These are phyloP conservation scores for Cardamine chenopodiifolia DNA, from an alignment of 345 rosid genomes.

Conservation along the genomic window DNA sequence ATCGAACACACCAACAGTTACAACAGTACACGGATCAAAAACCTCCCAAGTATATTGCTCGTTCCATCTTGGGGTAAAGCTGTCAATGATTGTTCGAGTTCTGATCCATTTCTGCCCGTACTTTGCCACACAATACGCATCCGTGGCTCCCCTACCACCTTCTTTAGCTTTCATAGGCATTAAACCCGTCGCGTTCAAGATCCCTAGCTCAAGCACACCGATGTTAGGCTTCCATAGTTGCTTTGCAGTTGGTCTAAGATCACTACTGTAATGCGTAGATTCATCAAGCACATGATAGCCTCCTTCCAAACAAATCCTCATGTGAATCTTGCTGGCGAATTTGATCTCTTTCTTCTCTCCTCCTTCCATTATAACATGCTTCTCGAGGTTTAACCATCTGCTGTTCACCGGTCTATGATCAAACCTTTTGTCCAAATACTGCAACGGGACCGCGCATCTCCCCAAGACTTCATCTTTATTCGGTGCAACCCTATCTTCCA, in stretches of 20 bases:
- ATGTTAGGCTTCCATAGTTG: conserved; percentile 82
- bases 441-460: conserved; percentile 57
- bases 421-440: conserved; percentile 60
- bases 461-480: conserved; percentile 79
- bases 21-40: conserved; percentile 82
- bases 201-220: conserved; percentile 49
- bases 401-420: conserved; percentile 70
- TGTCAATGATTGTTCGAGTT: conserved; percentile 83
- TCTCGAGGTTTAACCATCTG: conserved; percentile 83
- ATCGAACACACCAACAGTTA: conserved; percentile 88
- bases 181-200: conserved; percentile 77
- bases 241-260: conserved; percentile 87
- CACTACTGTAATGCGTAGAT: conserved; percentile 90
- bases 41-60: conserved; percentile 98
- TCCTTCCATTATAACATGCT: conserved; percentile 62
- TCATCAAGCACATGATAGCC: conserved; percentile 97
- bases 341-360: conserved; percentile 72
- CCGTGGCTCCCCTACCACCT: conserved; percentile 70
- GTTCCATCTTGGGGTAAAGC: conserved; percentile 81
- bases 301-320: conserved; percentile 83
- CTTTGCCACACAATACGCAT: conserved; percentile 94
- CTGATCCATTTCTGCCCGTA: conserved; percentile 97
- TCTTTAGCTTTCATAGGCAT: conserved; percentile 86
- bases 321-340: conserved; percentile 85
- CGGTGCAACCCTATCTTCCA: conserved; percentile 73